Evolutionary conservation across 768 basidiomycete species (phyloP), one percentile per base, ranked within the genome.

Genomic region (Agaricus blazei): DNA sequence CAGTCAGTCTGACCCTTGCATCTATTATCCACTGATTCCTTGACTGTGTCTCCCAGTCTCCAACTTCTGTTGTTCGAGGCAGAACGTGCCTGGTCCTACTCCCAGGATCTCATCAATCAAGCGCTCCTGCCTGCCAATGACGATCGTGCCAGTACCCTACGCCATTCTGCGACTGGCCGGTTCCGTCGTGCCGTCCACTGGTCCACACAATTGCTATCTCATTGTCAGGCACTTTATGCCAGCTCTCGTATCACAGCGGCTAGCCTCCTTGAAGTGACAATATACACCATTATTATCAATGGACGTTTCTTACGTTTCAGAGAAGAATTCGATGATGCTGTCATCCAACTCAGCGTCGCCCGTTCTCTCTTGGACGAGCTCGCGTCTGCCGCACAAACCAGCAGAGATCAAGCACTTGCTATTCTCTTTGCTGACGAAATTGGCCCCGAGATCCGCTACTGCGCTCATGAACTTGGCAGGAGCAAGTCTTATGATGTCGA

Each of bases 71-170:
- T 98, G 8, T 86, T 94, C 63, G 93, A 97, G 67, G 83, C 93
- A 8, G 96, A 98, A 67, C 84, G 96, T 43, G 90, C 93, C 29
- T 93, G 93, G 85, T 85, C 90, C 1, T 84, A 93, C 69, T 85
- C 93, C 4, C 91, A 95, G 67, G 90, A 91, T 51, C 82, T 95
- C 43, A 67, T 74, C 23, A 65, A 76, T 2, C 72, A 78, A 46
- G 73, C 85, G 19, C 65, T 76, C n/a, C 69, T 77, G 50, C 78
- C 81, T 50, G 72, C 74, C 19, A 82, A 82, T 63, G 68, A 77
- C 45, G 72, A 73, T 23, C 75, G 76, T 12, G 75, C 84, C 14
- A 73, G 78, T 28, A 70, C 84, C 14, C 74, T 88, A 57, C 81
- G 88, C 43, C 85, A 88, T 62, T 85, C 81, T 59, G 84, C 88